phyloP scores from a whole-genome alignment of 2,329 filamentous ascomycete species.

The Penicillium sp. region DNA sequence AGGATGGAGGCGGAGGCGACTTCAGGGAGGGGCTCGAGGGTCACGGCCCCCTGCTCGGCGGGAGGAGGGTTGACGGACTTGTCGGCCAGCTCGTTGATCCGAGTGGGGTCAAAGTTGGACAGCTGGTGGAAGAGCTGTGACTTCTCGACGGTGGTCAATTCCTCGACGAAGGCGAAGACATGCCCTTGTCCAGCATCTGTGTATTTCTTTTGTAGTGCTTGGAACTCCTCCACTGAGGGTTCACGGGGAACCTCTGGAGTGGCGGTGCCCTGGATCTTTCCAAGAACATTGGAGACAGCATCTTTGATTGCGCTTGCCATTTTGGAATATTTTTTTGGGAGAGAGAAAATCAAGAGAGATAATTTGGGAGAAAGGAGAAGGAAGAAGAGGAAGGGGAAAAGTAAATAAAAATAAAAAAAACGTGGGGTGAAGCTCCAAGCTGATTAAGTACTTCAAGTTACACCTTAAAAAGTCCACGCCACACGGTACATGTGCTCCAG shows the following conservation, averaged over 20 bases:
- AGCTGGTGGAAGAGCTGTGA: slow-evolving; percentile 78
- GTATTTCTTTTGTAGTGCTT: slow-evolving; percentile 70
- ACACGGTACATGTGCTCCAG: slow-evolving; percentile 17
- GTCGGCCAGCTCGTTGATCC: slow-evolving; percentile 85
- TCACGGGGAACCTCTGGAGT: slow-evolving; percentile 44
- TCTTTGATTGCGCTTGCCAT: slow-evolving; percentile 47
- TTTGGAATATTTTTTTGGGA: slow-evolving; percentile 13
- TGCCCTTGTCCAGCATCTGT: slow-evolving; percentile 73
- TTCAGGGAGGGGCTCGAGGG: slow-evolving; percentile 83
- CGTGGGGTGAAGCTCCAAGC: slow-evolving; percentile 30
- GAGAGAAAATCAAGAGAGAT: neutral
- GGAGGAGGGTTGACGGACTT: slow-evolving; percentile 77
- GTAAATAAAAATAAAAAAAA: slow-evolving; percentile 17
- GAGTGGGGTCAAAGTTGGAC: slow-evolving; percentile 73
- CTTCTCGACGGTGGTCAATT: slow-evolving; percentile 71
- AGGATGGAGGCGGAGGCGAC: slow-evolving; percentile 85
- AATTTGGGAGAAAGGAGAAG: neutral
- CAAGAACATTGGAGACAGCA: slow-evolving; percentile 50
- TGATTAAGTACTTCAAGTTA: slow-evolving; percentile 4
- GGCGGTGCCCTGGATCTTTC: slow-evolving; percentile 45
- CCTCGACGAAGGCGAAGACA: slow-evolving; percentile 84
- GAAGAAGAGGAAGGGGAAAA: slow-evolving; percentile 11
- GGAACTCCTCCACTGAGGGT: slow-evolving; percentile 65
- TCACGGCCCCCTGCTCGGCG: slow-evolving; percentile 49
- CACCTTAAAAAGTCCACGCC: neutral